Base-by-base conservation (phyloP, 331 rosid species). In the Ulmus americana region DNA sequence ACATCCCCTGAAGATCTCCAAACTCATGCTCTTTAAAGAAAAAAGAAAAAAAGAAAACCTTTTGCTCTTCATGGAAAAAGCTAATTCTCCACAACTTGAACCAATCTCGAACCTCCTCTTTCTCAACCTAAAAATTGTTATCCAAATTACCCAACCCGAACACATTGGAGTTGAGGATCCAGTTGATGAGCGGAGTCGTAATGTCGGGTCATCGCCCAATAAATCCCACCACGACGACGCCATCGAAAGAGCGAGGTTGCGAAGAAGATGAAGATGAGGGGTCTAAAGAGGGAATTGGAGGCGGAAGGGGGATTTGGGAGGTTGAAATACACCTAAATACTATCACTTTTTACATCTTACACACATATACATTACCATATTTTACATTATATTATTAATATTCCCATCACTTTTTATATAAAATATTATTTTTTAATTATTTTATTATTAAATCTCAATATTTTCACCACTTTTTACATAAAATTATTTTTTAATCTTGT, bases 141-240 rank as follows among this genome's bases (percentile, higher is more conserved):
- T 85, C 95, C 61, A 79, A 68, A 59, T 74, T 71, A 28, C 95
- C 95, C 7, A 92, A 88, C 70, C 91, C 97, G 76, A 92, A 92
- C 11, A 73, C 85, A 46, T 84, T 85, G 66, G 86, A 77, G 75
- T 92, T 96, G 45, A 86, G 43, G 65, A 88, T 73, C 52, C 91
- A 90, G 85, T 92, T 86, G 62, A 85, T 77, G 75, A 92, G 82
- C 39, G 85, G 89, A 51, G 84, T 35, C 7, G 90, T 83, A 49
- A 81, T 74, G 46, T 83, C 79, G 68, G 79, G 75, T 44, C 83
- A 79, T 39, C 70, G 70, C n/a, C n/a, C n/a, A n/a, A n/a, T n/a
- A n/a, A n/a, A n/a, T 28, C 96, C 97, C 51, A 92, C 96, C 20
- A 86, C 94, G 2, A 92, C 95, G 2, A 88, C 87, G 6, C 82